Percentiles rank a stretch among this genome's conserved stretches.
phyloP scores from a whole-genome alignment of 2,329 filamentous ascomycete species.

The Colletotrichum theobromicola region DNA sequence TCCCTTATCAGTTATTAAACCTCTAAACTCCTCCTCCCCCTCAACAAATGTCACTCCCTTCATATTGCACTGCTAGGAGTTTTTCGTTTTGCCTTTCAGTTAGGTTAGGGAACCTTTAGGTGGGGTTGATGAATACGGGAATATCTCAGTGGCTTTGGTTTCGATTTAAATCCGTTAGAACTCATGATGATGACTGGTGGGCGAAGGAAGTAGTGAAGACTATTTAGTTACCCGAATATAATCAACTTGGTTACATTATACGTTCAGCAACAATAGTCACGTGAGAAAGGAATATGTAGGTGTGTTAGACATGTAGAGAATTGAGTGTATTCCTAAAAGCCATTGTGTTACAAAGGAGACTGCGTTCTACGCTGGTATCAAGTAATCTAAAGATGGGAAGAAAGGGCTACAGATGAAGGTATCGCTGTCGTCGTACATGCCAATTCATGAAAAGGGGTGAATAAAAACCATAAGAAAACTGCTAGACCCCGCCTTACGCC shows the following conservation, averaged over 20 bases:
- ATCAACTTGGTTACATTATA: too few relatives aligned
- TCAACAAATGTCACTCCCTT: neutral
- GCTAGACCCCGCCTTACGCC: neutral
- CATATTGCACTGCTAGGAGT: neutral
- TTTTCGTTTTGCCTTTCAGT: neutral
- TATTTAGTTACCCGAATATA: too few relatives aligned
- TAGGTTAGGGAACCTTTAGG: neutral
- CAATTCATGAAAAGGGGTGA: too few relatives aligned
- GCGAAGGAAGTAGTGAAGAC: too few relatives aligned
- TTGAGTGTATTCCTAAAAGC: neutral
- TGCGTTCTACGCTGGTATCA: slow-evolving; percentile 15
- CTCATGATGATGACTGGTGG: neutral
- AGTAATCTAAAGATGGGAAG: neutral
- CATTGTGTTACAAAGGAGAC: neutral
- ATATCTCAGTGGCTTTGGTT: neutral
- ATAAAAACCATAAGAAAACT: neutral
- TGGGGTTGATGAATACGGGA: neutral
- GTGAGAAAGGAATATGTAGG: too few relatives aligned
- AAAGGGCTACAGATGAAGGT: neutral
- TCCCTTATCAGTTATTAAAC: neutral
- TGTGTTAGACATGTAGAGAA: too few relatives aligned
- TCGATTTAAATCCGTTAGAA: neutral
- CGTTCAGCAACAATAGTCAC: too few relatives aligned
- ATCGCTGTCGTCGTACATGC: neutral
- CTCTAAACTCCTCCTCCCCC: neutral